Percentiles rank a stretch among this genome's conserved stretches.
phyloP scores from a whole-genome alignment of 345 rosid genomes.

The Pseudoturritis turrita region DNA sequence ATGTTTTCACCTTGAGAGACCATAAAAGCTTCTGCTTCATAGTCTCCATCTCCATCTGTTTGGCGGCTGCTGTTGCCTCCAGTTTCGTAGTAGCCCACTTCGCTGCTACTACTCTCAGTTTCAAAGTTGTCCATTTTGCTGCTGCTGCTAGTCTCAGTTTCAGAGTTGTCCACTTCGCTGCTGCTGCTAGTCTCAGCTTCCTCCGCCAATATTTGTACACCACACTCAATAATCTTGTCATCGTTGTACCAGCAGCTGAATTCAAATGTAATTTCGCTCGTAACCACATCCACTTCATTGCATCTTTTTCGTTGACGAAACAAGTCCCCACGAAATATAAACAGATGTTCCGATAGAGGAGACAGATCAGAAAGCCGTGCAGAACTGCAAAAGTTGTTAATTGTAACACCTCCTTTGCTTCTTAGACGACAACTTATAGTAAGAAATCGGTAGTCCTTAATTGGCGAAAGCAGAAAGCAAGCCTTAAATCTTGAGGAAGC shows the following conservation, averaged over 20 bases:
- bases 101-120: background rate
- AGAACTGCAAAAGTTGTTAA: background rate
- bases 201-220: background rate
- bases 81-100: background rate
- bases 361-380: too few species aligned
- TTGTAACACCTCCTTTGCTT: background rate
- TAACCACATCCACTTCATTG: background rate
- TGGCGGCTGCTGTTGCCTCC: background rate
- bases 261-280: background rate
- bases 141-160: background rate
- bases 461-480: background rate
- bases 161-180: background rate
- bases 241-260: background rate
- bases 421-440: background rate
- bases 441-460: fast-evolving
- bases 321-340: background rate
- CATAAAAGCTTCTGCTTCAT: background rate
- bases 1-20: background rate
- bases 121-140: background rate
- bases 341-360: background rate
- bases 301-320: background rate
- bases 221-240: constrained; percentile 9
- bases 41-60: background rate
- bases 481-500: constrained; percentile 14
- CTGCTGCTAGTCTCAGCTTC: background rate